Conservation (phyloP, 2,329 filamentous ascomycete species). For the Colletotrichum tropicale region DNA sequence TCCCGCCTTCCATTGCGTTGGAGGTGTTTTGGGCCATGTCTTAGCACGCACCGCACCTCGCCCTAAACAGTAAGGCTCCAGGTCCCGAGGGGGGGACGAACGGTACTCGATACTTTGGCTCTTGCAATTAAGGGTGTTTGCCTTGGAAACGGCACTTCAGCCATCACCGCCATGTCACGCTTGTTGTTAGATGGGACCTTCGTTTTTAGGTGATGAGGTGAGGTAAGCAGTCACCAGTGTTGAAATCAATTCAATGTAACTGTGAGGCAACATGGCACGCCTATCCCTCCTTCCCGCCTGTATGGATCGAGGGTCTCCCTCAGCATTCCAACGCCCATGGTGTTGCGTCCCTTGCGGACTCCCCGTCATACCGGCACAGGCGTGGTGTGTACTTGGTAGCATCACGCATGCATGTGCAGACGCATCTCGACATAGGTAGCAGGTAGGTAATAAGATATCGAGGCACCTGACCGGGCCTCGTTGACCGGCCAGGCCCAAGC, state of each 20-base stretch:
- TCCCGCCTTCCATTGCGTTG: background rate
- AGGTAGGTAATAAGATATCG: background rate
- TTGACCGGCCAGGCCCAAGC: background rate
- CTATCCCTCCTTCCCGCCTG: background rate
- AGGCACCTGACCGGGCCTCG: background rate
- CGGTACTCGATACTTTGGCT: background rate
- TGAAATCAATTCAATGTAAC: background rate
- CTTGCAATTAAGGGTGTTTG: background rate
- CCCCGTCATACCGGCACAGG: background rate
- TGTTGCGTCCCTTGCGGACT: background rate
- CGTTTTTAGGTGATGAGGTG: background rate
- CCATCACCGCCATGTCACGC: background rate
- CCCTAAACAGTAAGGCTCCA: conserved; percentile 6
- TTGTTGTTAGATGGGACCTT: background rate
- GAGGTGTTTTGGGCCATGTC: background rate
- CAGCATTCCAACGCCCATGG: background rate
- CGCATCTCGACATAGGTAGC: background rate
- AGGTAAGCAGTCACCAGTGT: background rate
- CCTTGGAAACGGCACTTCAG: background rate
- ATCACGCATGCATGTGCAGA: background rate
- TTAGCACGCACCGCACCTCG: conserved; percentile 5
- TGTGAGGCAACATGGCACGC: background rate
- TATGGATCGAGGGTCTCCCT: background rate
- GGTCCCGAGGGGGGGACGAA: background rate
- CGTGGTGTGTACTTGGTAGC: background rate